These are phyloP conservation scores for Vicia villosa DNA, from an alignment of 306 rosid species.

Conservation along the genomic window DNA sequence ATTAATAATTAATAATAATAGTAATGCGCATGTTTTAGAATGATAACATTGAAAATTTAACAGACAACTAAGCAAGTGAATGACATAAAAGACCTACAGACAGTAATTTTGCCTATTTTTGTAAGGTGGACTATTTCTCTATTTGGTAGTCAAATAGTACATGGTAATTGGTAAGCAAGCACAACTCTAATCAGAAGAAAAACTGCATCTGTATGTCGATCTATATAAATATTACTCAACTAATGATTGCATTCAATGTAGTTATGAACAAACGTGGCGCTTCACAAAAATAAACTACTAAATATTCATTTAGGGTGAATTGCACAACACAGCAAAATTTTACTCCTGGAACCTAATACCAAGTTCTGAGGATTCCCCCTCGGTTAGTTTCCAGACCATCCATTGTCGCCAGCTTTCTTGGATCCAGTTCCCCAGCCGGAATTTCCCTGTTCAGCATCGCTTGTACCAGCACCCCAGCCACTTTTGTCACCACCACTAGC, in stretches of 20 bases:
- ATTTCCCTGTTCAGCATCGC: conserved; percentile 1
- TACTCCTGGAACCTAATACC: not conserved
- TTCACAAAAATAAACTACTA: not conserved
- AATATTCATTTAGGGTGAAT: not conserved
- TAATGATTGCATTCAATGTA: not conserved
- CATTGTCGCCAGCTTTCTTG: not conserved
- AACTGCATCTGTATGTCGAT: no score
- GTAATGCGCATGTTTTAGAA: no score
- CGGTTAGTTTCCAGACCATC: conserved; percentile 11
- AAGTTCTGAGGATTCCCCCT: not conserved
- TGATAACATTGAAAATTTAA: no score
- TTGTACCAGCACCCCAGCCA: conserved; percentile 18
- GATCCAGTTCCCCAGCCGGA: conserved; percentile 18
- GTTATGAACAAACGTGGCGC: not conserved
- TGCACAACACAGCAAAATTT: not conserved
- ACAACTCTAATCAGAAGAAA: no score
- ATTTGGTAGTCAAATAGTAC: no score
- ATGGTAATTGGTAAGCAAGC: no score
- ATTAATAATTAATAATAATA: no score
- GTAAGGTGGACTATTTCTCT: no score
- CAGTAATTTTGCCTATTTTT: no score
- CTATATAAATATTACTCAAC: no score
- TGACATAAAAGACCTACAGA: no score
- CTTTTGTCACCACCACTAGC: conserved; percentile 21
- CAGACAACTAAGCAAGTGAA: no score